phyloP scores from a whole-genome alignment of 2,329 filamentous ascomycete genomes.

The Dothistroma pini region DNA sequence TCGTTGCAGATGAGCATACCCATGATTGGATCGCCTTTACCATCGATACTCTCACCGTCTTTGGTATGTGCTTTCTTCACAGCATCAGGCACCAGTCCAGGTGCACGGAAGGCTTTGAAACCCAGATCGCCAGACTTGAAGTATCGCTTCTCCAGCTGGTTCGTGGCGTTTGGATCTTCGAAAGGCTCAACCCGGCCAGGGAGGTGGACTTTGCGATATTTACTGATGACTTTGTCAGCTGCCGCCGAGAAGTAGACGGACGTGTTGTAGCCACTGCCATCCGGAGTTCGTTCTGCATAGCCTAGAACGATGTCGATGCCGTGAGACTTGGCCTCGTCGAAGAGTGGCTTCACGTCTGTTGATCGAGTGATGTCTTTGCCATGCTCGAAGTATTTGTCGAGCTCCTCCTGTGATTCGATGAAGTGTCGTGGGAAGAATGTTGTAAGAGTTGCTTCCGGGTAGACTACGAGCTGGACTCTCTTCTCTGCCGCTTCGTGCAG shows the following conservation, averaged over 20 bases:
- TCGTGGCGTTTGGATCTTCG: conserved; percentile 45
- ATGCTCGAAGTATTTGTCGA: conserved; percentile 52
- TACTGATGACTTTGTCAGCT: conserved; percentile 43
- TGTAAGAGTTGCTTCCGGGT: conserved; percentile 54
- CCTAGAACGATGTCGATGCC: conserved; percentile 53
- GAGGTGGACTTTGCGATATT: conserved; percentile 56
- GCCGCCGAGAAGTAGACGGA: conserved; percentile 50
- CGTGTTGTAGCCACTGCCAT: conserved; percentile 51
- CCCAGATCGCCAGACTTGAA: conserved; percentile 53
- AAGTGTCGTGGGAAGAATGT: conserved; percentile 56
- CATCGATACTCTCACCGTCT: conserved; percentile 27
- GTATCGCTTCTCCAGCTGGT: conserved; percentile 56
- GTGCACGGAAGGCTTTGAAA: conserved; percentile 52
- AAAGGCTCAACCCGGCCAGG: conserved; percentile 53
- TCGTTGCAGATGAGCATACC: conserved; percentile 55
- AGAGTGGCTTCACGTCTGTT: conserved; percentile 47
- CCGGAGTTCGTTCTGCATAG: conserved; percentile 48
- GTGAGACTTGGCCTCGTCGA: conserved; percentile 47
- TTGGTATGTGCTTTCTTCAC: conserved; percentile 33
- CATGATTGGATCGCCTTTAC: conserved; percentile 50
- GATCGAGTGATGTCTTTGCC: conserved; percentile 42
- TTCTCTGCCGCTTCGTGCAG: conserved; percentile 45
- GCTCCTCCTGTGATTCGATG: conserved; percentile 34
- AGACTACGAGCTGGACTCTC: conserved; percentile 50
- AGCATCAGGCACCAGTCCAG: conserved; percentile 42